Conservation (phyloP, 768 basidiomycete genomes). For the Tylopilus felleus region DNA sequence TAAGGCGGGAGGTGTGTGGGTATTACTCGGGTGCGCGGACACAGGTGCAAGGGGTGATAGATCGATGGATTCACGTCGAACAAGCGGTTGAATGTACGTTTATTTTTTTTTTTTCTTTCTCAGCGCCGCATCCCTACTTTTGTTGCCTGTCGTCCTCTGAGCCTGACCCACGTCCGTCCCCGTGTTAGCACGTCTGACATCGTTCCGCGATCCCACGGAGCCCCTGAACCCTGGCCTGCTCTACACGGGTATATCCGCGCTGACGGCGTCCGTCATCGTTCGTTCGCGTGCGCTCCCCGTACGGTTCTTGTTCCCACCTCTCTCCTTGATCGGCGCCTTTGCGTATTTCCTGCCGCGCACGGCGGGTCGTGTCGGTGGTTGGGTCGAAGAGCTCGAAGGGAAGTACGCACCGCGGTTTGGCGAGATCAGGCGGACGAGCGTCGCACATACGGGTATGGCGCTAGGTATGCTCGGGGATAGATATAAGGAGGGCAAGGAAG, state of each 20-base stretch:
- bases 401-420: conserved; percentile 65
- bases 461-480: conserved; percentile 55
- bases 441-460: conserved; percentile 57
- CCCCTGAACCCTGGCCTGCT: conserved; percentile 84
- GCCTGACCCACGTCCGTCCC: background rate
- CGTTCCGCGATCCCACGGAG: conserved; percentile 77
- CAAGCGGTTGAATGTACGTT: conserved; percentile 78
- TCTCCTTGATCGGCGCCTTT: conserved; percentile 64
- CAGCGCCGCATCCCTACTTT: background rate
- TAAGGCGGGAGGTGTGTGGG: conserved; percentile 55
- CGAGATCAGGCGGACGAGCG: conserved; percentile 61
- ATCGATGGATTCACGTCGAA: conserved; percentile 84
- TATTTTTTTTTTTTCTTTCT: background rate
- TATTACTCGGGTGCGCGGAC: conserved; percentile 56
- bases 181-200: conserved; percentile 74
- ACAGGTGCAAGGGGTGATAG: conserved; percentile 68
- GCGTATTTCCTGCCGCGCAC: conserved; percentile 88
- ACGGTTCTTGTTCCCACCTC: conserved; percentile 73
- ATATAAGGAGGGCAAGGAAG: conserved; percentile 43
- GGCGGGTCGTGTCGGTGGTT: conserved; percentile 61
- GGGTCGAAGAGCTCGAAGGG: conserved; percentile 69
- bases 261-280: conserved; percentile 84
- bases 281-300: conserved; percentile 70
- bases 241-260: conserved; percentile 84
- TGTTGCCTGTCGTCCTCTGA: background rate